Evolutionary conservation across 1,284 basidiomycete species (phyloP).

Genomic region (Sanguinoderma infundibulare): DNA sequence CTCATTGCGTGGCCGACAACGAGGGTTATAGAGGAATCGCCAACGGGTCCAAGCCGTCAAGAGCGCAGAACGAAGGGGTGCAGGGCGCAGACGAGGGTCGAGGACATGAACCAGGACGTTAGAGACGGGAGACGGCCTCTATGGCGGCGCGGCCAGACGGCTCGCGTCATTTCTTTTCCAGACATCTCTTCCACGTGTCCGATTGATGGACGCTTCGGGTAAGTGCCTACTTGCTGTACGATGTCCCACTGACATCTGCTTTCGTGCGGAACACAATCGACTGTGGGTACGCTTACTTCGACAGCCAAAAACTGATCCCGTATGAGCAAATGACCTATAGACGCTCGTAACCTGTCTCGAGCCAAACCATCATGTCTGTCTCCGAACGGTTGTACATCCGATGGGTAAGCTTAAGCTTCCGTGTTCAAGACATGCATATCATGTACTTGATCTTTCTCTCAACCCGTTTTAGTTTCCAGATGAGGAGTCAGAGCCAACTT

Average conservation of each 20-base stretch:
- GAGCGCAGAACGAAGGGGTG: background rate
- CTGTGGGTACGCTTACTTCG: too few relatives aligned
- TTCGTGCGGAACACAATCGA: too few relatives aligned
- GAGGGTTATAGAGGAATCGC: background rate
- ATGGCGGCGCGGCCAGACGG: too few relatives aligned
- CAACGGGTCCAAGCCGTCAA: background rate
- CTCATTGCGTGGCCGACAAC: constrained; percentile 4
- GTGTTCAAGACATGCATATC: background rate
- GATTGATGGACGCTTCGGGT: too few relatives aligned
- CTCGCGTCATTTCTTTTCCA: too few relatives aligned
- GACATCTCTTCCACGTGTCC: too few relatives aligned
- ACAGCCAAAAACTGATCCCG: too few relatives aligned
- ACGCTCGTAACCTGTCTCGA: background rate
- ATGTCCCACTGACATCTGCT: too few relatives aligned
- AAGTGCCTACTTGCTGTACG: too few relatives aligned
- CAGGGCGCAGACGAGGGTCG: background rate
- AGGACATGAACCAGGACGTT: background rate
- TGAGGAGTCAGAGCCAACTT: constrained; percentile 19
- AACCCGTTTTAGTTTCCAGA: constrained; percentile 15
- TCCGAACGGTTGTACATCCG: constrained; percentile 22
- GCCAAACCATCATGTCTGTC: constrained; percentile 15
- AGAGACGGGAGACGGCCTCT: too few relatives aligned
- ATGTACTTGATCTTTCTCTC: background rate
- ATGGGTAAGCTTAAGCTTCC: constrained; percentile 16
- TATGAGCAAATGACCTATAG: too few relatives aligned